Conservation (phyloP, 306 rosid species). For the Astragalus membranaceus region DNA sequence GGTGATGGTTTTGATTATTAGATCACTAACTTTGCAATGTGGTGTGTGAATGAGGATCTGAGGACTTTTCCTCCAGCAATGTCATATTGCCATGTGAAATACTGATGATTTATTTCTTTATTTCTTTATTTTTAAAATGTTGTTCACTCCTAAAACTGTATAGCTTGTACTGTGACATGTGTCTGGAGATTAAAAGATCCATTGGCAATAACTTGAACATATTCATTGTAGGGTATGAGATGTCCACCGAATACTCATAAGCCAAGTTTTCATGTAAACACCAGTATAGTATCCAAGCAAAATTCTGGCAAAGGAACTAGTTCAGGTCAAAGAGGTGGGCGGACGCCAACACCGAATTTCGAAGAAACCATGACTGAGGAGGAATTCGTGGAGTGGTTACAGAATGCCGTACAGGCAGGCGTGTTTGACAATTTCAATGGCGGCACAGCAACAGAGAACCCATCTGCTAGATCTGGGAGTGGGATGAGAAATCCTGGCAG, state of each 20-base stretch:
- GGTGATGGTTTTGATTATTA: neutral
- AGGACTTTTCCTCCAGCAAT: neutral
- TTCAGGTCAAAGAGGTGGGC: constrained; percentile 73
- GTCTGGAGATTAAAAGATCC: constrained; percentile 8
- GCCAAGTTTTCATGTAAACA: constrained; percentile 95
- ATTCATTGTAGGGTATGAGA: constrained; percentile 82
- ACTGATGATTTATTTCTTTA: neutral
- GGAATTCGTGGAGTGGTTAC: constrained; percentile 89
- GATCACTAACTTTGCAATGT: neutral
- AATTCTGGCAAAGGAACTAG: constrained; percentile 61
- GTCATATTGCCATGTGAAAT: neutral
- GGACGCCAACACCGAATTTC: constrained; percentile 49
- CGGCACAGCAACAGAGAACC: constrained; percentile 46
- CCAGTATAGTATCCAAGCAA: constrained; percentile 65
- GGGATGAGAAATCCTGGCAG: constrained; percentile 43
- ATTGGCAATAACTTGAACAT: constrained; percentile 9
- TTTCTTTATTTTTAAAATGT: neutral
- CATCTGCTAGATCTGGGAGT: constrained; percentile 48
- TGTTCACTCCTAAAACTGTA: constrained; percentile 7
- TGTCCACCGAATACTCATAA: constrained; percentile 88
- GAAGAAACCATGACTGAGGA: constrained; percentile 90
- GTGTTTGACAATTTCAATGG: constrained; percentile 47
- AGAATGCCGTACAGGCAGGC: constrained; percentile 74
- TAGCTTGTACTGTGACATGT: constrained; percentile 1
- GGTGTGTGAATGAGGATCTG: neutral